Evolutionary conservation across 1,284 basidiomycete genomes (phyloP).

Genomic region (Cryptococcus jaspeensis): DNA sequence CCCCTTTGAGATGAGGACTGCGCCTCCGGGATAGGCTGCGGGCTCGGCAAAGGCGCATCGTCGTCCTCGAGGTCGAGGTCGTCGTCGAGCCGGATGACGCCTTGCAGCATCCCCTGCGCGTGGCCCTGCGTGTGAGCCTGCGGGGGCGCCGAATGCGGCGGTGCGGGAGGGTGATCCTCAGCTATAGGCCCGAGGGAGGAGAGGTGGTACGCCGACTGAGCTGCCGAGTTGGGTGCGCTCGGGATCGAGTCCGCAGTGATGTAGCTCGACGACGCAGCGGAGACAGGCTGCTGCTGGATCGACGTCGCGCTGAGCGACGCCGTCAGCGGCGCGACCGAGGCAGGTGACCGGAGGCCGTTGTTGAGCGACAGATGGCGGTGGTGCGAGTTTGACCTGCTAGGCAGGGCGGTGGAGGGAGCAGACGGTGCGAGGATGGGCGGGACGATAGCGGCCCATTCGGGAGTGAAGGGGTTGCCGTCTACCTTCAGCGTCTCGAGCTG

Average conservation of each 20-base stretch:
- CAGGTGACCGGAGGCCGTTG: slow-evolving; percentile 16
- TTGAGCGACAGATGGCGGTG: slow-evolving; percentile 19
- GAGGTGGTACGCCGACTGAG: slow-evolving; percentile 21
- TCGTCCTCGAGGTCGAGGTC: no score
- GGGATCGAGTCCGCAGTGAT: not conserved
- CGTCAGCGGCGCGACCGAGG: slow-evolving; percentile 23
- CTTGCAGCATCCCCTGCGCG: no score
- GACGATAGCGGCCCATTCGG: slow-evolving; percentile 84
- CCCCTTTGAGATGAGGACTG: slow-evolving; percentile 12
- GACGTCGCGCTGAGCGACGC: no score
- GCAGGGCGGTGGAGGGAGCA: slow-evolving; percentile 3
- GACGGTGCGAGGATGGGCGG: slow-evolving; percentile 58
- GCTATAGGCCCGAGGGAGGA: slow-evolving; percentile 20
- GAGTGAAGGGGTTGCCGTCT: slow-evolving; percentile 90
- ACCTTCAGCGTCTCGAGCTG: slow-evolving; percentile 81
- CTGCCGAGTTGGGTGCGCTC: slow-evolving; percentile 19
- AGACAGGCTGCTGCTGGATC: slow-evolving; percentile 2
- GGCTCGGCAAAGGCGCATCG: no score
- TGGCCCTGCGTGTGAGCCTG: no score
- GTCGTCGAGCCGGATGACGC: no score
- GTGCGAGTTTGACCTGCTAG: slow-evolving; percentile 12
- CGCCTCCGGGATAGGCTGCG: slow-evolving; percentile 1
- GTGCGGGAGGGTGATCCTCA: slow-evolving; percentile 29
- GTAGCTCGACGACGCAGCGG: slow-evolving; percentile 7
- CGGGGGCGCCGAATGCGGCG: slow-evolving; percentile 29